Evolutionary conservation across 108 stramenopile species (phyloP).

Genomic region (Aurantiochytrium sp.): DNA sequence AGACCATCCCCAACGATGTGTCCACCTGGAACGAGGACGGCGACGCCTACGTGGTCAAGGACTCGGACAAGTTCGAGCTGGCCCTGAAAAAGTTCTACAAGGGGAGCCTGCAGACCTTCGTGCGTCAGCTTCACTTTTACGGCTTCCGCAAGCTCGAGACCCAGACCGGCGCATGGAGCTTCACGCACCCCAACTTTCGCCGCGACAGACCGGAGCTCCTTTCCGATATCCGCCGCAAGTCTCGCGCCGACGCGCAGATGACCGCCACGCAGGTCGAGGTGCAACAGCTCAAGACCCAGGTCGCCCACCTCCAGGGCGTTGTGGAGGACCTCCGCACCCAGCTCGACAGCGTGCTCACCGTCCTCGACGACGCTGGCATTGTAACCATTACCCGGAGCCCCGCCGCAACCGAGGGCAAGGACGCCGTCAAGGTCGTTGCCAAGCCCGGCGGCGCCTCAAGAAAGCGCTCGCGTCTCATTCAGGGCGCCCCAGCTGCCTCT

Average conservation of each 20-base stretch:
- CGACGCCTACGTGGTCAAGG: constrained; percentile 1
- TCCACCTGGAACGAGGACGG: constrained; percentile 18
- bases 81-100: constrained; percentile 9
- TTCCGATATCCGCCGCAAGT: constrained; percentile 10
- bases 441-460: constrained; percentile 1
- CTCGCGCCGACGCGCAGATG: constrained; percentile 6
- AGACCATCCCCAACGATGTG: neutral
- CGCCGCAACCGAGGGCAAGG: neutral
- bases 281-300: neutral
- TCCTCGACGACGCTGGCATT: constrained; percentile 21
- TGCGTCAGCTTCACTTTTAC: constrained; percentile 26
- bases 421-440: neutral
- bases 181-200: constrained; percentile 8
- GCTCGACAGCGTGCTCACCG: constrained; percentile 22
- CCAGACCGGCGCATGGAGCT: constrained; percentile 1
- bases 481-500: neutral
- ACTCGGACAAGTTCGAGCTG: neutral
- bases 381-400: neutral
- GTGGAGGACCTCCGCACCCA: constrained; percentile 14
- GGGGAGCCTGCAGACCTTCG: constrained; percentile 29
- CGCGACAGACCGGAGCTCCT: constrained; percentile 25
- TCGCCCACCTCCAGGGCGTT: neutral
- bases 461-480: neutral
- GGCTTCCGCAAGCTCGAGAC: constrained; percentile 27
- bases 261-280: constrained; percentile 19